Percentiles rank a stretch among this genome's conserved stretches.
Evolutionary conservation across 2,329 filamentous ascomycete genomes (phyloP).

Genomic region (Colletotrichum tofieldiae): DNA sequence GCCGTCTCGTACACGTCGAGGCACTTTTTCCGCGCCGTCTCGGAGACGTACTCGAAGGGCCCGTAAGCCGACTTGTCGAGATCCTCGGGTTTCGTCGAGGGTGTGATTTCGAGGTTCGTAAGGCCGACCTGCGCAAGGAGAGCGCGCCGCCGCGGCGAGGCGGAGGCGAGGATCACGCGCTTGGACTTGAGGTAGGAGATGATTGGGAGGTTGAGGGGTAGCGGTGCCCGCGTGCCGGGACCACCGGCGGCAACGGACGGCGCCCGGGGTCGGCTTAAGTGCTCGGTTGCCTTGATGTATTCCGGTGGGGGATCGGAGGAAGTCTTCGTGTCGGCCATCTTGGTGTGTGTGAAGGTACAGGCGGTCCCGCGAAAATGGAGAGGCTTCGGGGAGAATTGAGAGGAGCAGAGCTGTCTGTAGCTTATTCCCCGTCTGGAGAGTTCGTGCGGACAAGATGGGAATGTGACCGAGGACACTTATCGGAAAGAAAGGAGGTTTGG

Average conservation of each 20-base stretch:
- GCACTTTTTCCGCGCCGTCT: slow-evolving; percentile 88
- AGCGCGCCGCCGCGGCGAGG: slow-evolving; percentile 87
- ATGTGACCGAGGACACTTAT: neutral
- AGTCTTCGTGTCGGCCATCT: slow-evolving; percentile 29
- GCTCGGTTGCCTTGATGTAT: slow-evolving; percentile 61
- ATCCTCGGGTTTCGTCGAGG: slow-evolving; percentile 88
- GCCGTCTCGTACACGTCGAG: slow-evolving; percentile 76
- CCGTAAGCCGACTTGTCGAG: slow-evolving; percentile 81
- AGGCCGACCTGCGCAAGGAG: slow-evolving; percentile 87
- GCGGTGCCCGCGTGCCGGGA: slow-evolving; percentile 66
- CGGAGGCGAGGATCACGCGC: slow-evolving; percentile 90
- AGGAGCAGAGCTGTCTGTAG: too few species aligned
- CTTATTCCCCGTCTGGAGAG: neutral
- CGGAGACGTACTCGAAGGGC: slow-evolving; percentile 91
- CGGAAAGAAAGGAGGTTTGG: slow-evolving; percentile 19
- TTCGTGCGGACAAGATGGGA: neutral
- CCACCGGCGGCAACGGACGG: slow-evolving; percentile 42
- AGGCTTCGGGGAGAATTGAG: neutral
- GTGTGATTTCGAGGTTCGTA: slow-evolving; percentile 84
- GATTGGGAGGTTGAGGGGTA: slow-evolving; percentile 85
- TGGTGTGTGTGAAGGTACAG: neutral
- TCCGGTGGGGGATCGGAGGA: slow-evolving; percentile 60
- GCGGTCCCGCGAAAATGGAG: neutral
- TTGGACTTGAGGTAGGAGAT: slow-evolving; percentile 82
- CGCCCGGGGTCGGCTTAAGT: slow-evolving; percentile 46